These are phyloP conservation scores for Echium plantagineum DNA, from an alignment of 257 asterid species.

Conservation along the genomic window DNA sequence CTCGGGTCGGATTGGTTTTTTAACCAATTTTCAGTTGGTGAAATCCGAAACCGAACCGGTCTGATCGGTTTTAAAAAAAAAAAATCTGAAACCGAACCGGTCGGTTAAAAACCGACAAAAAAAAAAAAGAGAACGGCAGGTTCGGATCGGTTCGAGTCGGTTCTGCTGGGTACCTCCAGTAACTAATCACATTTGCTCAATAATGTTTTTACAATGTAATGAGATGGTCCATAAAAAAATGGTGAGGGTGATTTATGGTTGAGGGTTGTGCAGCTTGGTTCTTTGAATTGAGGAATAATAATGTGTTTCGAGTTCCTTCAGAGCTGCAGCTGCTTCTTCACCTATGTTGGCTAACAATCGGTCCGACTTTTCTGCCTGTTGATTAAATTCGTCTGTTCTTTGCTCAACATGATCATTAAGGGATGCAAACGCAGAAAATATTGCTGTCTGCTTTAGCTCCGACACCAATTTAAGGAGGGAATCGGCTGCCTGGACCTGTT, in stretches of 20 bases:
- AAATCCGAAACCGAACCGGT: too few relatives aligned
- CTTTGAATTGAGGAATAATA: slow-evolving; percentile 59
- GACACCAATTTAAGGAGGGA: slow-evolving; percentile 92
- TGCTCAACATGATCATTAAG: slow-evolving; percentile 84
- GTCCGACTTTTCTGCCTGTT: slow-evolving; percentile 52
- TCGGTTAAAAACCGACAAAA: too few relatives aligned
- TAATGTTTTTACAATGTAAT: too few relatives aligned
- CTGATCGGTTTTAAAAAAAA: too few relatives aligned
- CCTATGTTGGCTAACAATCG: slow-evolving; percentile 44
- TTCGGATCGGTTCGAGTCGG: too few relatives aligned
- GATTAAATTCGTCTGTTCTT: slow-evolving; percentile 56
- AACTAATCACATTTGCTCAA: too few relatives aligned
- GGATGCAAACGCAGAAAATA: slow-evolving; percentile 83
- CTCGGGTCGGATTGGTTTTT: too few relatives aligned
- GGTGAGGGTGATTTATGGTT: slow-evolving; percentile 5
- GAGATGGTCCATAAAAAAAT: not conserved
- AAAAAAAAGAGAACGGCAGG: too few relatives aligned
- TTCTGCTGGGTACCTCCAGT: too few relatives aligned
- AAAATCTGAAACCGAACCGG: too few relatives aligned
- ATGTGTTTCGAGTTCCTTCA: slow-evolving; percentile 69
- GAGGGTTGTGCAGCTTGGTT: slow-evolving; percentile 10
- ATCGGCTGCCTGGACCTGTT: slow-evolving; percentile 82
- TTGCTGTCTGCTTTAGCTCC: slow-evolving; percentile 80
- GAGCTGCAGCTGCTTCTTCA: slow-evolving; percentile 76
- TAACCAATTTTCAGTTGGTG: too few relatives aligned